Conservation (phyloP, 371 early-diverging fungal species). For the Mucor ambiguus region DNA sequence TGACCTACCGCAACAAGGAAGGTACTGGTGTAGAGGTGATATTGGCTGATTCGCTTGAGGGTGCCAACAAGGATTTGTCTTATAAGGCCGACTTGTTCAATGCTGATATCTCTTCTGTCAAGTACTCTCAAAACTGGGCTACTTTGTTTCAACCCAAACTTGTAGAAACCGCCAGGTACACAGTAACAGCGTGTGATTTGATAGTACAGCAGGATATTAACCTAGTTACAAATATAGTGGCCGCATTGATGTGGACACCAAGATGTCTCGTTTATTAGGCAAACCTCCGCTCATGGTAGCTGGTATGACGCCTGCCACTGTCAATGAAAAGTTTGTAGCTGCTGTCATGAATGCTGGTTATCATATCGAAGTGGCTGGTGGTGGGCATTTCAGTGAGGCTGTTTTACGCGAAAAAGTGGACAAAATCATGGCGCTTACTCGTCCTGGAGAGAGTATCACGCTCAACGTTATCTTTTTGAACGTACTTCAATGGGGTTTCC, state of each 20-base stretch:
- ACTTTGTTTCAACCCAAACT: conserved; percentile 83
- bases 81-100: conserved; percentile 87
- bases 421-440: conserved; percentile 74
- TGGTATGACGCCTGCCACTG: conserved; percentile 91
- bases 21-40: conserved; percentile 93
- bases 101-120: conserved; percentile 74
- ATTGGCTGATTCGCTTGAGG: conserved; percentile 74
- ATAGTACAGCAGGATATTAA: background rate
- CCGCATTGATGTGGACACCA: conserved; percentile 86
- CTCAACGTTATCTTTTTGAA: conserved; percentile 94
- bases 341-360: conserved; percentile 96
- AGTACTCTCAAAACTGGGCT: conserved; percentile 89
- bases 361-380: conserved; percentile 93
- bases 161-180: conserved; percentile 55
- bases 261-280: conserved; percentile 86
- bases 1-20: conserved; percentile 95
- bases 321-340: conserved; percentile 74
- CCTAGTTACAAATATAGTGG: conserved; percentile 46
- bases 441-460: conserved; percentile 88
- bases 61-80: conserved; percentile 69
- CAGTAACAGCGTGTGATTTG: background rate
- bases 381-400: conserved; percentile 91
- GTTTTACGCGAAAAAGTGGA: conserved; percentile 82
- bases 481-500: conserved; percentile 95
- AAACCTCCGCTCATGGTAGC: conserved; percentile 90